A percentile compares a stretch with the other conserved stretches of the same genome.
Conservation (phyloP, 495 filamentous ascomycete genomes). For the Tuber indicum region DNA sequence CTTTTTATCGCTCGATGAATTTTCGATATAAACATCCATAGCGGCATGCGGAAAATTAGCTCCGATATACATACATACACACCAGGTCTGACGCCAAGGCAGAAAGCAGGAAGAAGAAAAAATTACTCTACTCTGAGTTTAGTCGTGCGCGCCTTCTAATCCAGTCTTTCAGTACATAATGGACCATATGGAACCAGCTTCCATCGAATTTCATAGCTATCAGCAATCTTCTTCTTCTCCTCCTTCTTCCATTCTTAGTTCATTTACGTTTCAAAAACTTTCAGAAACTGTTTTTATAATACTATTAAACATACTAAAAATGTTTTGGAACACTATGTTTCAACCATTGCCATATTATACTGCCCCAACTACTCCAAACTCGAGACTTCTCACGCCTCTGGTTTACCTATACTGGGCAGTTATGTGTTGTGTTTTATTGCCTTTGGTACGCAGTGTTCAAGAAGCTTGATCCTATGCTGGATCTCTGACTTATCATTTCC, state of each 20-base stretch:
- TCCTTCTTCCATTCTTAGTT: constrained; percentile 13
- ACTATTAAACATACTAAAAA: constrained; percentile 32
- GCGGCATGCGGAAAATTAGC: constrained; percentile 27
- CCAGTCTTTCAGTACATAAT: constrained; percentile 20
- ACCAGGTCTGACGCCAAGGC: constrained; percentile 18
- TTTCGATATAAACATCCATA: constrained; percentile 36
- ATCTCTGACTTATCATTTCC: constrained; percentile 21
- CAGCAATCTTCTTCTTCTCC: constrained; percentile 17
- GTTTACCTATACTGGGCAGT: constrained; percentile 22
- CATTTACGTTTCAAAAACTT: constrained; percentile 25
- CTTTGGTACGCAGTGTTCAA: constrained; percentile 34
- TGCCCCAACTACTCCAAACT: constrained; percentile 24
- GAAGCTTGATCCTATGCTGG: constrained; percentile 9
- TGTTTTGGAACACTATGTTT: constrained; percentile 32
- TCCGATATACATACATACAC: constrained; percentile 34
- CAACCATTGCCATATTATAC: constrained; percentile 31
- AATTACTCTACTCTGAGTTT: constrained; percentile 20
- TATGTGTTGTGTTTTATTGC: constrained; percentile 26
- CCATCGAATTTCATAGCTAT: constrained; percentile 33
- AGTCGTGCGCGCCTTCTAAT: constrained; percentile 12
- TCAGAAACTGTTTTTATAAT: constrained; percentile 34
- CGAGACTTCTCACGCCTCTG: constrained; percentile 24
- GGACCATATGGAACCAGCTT: constrained; percentile 18
- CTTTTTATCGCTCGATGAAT: constrained; percentile 25
- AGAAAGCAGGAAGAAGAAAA: constrained; percentile 25